A percentile compares a stretch with the other conserved stretches of the same genome.
phyloP scores from a whole-genome alignment of 306 rosid species.

The Styphnolobium japonicum region DNA sequence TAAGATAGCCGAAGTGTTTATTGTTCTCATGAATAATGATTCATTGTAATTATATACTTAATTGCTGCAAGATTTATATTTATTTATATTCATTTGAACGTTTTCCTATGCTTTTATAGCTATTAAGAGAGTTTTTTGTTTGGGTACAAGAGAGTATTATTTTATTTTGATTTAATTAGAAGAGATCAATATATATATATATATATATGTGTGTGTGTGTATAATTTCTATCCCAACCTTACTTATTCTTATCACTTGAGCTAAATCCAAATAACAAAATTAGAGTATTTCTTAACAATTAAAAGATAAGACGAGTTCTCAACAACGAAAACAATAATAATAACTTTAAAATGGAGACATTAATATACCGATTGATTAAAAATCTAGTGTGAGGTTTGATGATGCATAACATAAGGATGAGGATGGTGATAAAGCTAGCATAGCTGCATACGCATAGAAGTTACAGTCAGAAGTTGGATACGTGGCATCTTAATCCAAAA shows the following conservation, averaged over 20 bases:
- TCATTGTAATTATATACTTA: neutral
- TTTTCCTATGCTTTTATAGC: neutral
- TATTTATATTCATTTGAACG: neutral
- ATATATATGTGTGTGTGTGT: too few relatives aligned
- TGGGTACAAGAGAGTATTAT: too few relatives aligned
- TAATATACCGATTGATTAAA: neutral
- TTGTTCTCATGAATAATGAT: neutral
- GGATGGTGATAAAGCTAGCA: constrained; percentile 20
- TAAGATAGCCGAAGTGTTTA: too few relatives aligned
- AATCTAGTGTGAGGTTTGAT: neutral
- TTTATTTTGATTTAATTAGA: neutral
- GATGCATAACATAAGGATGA: neutral
- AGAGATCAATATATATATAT: neutral
- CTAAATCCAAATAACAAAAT: neutral
- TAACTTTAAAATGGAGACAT: neutral
- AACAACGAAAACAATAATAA: neutral
- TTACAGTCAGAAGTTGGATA: constrained; percentile 37
- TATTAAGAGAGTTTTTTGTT: neutral
- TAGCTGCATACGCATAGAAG: constrained; percentile 32
- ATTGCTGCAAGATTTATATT: neutral
- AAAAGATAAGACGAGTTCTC: neutral
- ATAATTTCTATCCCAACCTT: neutral
- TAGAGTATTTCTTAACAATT: neutral
- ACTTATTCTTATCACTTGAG: neutral
- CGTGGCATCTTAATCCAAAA: constrained; percentile 46